Evolutionary conservation across 306 rosid species (phyloP), one percentile per base, ranked within the genome.

Genomic region (Gleditsia sinensis): DNA sequence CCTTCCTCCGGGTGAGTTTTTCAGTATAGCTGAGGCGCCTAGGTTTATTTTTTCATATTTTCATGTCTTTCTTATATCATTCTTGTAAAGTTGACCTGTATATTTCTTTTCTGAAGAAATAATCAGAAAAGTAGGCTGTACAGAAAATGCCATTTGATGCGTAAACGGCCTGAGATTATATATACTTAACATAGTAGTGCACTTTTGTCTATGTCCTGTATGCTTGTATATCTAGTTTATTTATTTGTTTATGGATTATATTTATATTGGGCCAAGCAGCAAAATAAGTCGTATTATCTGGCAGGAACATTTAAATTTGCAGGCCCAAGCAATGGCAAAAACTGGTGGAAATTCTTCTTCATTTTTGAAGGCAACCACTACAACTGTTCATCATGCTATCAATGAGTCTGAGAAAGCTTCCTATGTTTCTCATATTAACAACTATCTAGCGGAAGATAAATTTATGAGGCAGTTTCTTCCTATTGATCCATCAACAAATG

Each of bases 331-430:
- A 30, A 33, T 66, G 2, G 76, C 61, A 14, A 92, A 86, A 85
- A 82, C 84, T 32, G 97, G 97, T 3, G 96, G 92, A 9, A 92
- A 81, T 81, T 78, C 65, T 43, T 75, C 92, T 64, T 92, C 99
- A n/a, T 95, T 95, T 80, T 84, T 95, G 77, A 95, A 95, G 87
- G 75, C 98, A 51, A 87, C 99, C 54, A 95, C 98, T 25, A 95
- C 99, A 3, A 95, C 97, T 24, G 77, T 90, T 64, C 95, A 75
- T 75, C 99, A 95, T 45, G 84, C 96, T 8, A 95, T 95, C 79
- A 95, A 95, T 72, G 98, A 84, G 82, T 90, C 93, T 11, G 99
- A 95, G 90, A 95, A 82, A 78, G 82, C 98, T 81, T 95, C 99
- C 34, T 95, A 95, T 90, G 98, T 92, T 13, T 87, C 88, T 40